phyloP scores from a whole-genome alignment of 352 stramenopile genomes.

The Globisporangium nodosum region DNA sequence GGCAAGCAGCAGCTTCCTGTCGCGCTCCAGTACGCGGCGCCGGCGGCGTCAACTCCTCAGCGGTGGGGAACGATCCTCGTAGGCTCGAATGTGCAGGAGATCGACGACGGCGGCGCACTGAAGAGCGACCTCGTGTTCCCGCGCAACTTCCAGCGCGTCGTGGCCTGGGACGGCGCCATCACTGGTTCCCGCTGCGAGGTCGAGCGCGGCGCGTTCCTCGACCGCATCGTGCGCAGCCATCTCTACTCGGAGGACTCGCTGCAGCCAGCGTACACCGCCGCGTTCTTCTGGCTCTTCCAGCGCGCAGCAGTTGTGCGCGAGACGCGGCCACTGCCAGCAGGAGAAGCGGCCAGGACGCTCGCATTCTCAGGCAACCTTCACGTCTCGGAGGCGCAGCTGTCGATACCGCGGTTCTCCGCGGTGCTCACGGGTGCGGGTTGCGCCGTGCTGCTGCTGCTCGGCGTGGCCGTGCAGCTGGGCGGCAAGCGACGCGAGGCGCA shows the following conservation, averaged over 20 bases:
- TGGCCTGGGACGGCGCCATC: slow-evolving; percentile 21
- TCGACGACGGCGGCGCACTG: slow-evolving; percentile 36
- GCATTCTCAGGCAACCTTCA: slow-evolving; percentile 21
- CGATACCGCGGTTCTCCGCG: slow-evolving; percentile 28
- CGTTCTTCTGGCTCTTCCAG: slow-evolving; percentile 54
- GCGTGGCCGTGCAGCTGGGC: slow-evolving; percentile 28
- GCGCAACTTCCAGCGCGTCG: slow-evolving; percentile 31
- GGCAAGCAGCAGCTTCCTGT: slow-evolving; percentile 20
- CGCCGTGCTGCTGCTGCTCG: slow-evolving; percentile 29
- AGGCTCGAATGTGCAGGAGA: slow-evolving; percentile 41
- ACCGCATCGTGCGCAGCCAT: slow-evolving; percentile 31
- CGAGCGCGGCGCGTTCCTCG: slow-evolving; percentile 37
- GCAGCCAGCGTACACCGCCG: slow-evolving; percentile 37
- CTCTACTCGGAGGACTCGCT: slow-evolving; percentile 47
- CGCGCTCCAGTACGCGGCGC: slow-evolving; percentile 25
- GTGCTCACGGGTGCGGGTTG: slow-evolving; percentile 34
- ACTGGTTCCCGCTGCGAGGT: slow-evolving; percentile 31
- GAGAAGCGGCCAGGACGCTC: slow-evolving; percentile 15
- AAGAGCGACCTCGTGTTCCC: slow-evolving; percentile 58
- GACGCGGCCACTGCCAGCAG: slow-evolving; percentile 6
- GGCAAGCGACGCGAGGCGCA: slow-evolving; percentile 35
- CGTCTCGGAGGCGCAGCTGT: slow-evolving; percentile 28
- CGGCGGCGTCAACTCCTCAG: slow-evolving; percentile 2
- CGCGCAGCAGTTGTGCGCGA: slow-evolving; percentile 30
- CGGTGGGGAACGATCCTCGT: slow-evolving; percentile 32